Conservation (phyloP, 2,329 filamentous ascomycete genomes). For the Metarhizium guizhouense region DNA sequence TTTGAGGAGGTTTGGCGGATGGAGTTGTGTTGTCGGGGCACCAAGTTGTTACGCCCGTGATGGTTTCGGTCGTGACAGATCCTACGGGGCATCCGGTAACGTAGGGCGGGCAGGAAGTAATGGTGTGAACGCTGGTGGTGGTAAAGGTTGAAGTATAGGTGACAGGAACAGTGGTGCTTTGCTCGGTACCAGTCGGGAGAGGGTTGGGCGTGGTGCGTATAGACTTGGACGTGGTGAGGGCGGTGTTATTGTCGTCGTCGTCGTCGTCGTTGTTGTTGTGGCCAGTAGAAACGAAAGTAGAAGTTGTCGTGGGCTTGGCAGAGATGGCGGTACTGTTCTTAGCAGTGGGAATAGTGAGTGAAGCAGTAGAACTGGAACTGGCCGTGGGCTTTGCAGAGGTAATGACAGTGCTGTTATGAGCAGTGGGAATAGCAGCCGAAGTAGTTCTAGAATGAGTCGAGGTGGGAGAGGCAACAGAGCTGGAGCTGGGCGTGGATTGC, state of each 20-base stretch:
- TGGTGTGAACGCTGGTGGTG: constrained; percentile 19
- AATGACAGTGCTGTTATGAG: background rate
- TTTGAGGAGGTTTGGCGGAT: background rate
- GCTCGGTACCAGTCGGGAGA: constrained; percentile 6
- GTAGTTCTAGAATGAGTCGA: background rate
- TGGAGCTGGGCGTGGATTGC: background rate
- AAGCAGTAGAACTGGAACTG: background rate
- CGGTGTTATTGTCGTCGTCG: too few species aligned
- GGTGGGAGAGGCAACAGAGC: background rate
- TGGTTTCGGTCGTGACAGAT: constrained; percentile 18
- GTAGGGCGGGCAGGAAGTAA: constrained; percentile 21
- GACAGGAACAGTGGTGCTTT: constrained; percentile 10
- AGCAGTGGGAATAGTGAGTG: background rate
- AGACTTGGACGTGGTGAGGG: constrained; percentile 1
- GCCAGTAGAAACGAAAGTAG: background rate
- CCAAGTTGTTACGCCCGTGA: constrained; percentile 24
- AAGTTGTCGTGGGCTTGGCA: background rate
- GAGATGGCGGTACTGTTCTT: constrained; percentile 2
- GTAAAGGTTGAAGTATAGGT: constrained; percentile 19
- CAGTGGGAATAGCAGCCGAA: background rate
- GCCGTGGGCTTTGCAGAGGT: background rate
- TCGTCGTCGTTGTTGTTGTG: background rate
- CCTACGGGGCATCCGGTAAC: constrained; percentile 19
- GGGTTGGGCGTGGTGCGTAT: constrained; percentile 7
- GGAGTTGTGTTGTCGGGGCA: constrained; percentile 19